A percentile compares a stretch with the other conserved stretches of the same genome.
phyloP scores from a whole-genome alignment of 139 green algal genomes.

The Tetradesmus lagerheimii region DNA sequence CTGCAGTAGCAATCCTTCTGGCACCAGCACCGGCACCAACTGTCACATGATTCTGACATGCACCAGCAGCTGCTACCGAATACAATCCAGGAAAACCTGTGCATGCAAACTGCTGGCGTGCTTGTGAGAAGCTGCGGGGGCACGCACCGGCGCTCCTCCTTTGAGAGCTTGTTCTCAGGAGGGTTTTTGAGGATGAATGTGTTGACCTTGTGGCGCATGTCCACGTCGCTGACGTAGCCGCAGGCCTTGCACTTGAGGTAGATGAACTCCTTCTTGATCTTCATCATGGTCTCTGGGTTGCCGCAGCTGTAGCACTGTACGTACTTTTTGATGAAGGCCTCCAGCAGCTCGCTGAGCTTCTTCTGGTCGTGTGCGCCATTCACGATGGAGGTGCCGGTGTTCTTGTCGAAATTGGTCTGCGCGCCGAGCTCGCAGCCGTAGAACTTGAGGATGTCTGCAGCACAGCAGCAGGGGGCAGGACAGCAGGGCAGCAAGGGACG shows the following conservation, averaged over 20 bases:
- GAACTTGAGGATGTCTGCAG: conserved; percentile 94
- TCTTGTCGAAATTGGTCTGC: conserved; percentile 96
- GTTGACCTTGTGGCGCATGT: conserved; percentile 97
- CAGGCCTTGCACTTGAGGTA: conserved; percentile 97
- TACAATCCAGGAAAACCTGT: no score
- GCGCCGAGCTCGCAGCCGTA: conserved; percentile 98
- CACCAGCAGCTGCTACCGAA: no score
- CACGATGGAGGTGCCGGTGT: conserved; percentile 92
- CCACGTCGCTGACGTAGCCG: conserved; percentile 88
- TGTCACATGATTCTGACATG: no score
- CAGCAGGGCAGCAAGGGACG: background rate
- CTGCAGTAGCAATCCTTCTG: no score
- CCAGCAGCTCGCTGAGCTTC: conserved; percentile 90
- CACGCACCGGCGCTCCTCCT: conserved; percentile 91
- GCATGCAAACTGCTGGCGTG: background rate
- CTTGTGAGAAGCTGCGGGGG: background rate
- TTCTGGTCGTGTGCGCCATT: conserved; percentile 87
- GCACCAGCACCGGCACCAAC: background rate
- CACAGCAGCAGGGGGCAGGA: background rate
- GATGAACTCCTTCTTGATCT: conserved; percentile 93
- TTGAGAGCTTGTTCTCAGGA: conserved; percentile 91
- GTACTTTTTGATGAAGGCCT: conserved; percentile 99
- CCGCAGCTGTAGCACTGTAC: conserved; percentile 98
- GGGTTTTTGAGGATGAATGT: conserved; percentile 99
- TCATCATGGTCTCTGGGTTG: conserved; percentile 98